Percentiles rank a stretch among this genome's conserved stretches.
Evolutionary conservation across 164 flowering plant species (phyloP).

Genomic region (Vitis rotundifolia): DNA sequence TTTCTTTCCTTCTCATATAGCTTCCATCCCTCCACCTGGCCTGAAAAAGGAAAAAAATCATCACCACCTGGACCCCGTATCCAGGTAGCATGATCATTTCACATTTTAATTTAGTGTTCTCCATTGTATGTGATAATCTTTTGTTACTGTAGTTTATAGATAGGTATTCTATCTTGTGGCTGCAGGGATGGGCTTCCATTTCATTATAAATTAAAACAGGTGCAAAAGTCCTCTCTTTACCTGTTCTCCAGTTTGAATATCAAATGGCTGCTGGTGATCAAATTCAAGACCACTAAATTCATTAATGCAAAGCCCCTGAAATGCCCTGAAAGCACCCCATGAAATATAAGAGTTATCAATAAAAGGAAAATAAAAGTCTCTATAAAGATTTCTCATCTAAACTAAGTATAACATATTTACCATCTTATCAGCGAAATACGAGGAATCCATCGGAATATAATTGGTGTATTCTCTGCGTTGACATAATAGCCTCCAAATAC

Average conservation of each 20-base stretch:
- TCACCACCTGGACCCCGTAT: too few relatives aligned
- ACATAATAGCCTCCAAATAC: constrained; percentile 98
- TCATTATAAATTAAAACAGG: background rate
- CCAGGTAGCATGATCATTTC: too few relatives aligned
- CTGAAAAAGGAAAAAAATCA: too few relatives aligned
- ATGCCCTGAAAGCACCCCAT: constrained; percentile 65
- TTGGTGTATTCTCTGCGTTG: constrained; percentile 86
- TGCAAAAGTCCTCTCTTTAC: constrained; percentile 33
- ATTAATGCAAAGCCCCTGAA: constrained; percentile 95
- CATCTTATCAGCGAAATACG: constrained; percentile 91
- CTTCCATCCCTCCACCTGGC: too few relatives aligned
- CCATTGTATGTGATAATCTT: too few relatives aligned
- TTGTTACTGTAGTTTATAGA: too few relatives aligned
- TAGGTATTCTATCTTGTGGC: too few relatives aligned
- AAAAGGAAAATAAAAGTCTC: background rate
- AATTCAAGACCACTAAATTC: constrained; percentile 85
- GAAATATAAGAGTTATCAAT: background rate
- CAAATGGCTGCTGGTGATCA: constrained; percentile 76
- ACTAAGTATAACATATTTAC: constrained; percentile 30
- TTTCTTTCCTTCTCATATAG: too few relatives aligned
- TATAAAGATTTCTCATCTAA: background rate
- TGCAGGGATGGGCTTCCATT: too few relatives aligned
- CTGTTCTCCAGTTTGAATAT: constrained; percentile 93
- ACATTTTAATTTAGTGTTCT: too few relatives aligned
- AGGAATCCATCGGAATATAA: constrained; percentile 94